These are phyloP conservation scores for Clonostachys solani DNA, from an alignment of 2,329 filamentous ascomycete species.

Conservation along the genomic window DNA sequence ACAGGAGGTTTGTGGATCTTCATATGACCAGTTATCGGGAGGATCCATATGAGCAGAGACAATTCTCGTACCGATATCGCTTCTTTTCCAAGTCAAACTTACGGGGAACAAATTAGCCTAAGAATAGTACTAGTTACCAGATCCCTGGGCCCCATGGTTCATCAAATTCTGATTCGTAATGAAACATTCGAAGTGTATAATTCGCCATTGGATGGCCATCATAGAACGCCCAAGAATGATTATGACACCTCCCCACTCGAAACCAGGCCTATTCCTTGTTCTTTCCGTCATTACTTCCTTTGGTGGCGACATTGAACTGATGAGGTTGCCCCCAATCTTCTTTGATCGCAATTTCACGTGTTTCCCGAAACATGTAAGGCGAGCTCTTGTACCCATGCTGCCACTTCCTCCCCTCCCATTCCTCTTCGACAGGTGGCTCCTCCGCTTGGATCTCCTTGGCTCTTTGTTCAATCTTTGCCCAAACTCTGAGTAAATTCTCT, in stretches of 20 bases:
- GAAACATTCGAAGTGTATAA: too few relatives aligned
- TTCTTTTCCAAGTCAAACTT: too few relatives aligned
- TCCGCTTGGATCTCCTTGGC: constrained; percentile 61
- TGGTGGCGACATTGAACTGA: constrained; percentile 4
- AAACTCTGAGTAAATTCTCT: constrained; percentile 78
- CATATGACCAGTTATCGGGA: too few relatives aligned
- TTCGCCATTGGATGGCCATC: too few relatives aligned
- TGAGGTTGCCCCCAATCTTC: constrained; percentile 14
- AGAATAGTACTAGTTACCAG: constrained; percentile 44
- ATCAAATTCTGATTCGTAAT: neutral
- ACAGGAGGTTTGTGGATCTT: too few relatives aligned
- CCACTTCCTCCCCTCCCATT: constrained; percentile 18
- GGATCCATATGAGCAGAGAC: too few relatives aligned
- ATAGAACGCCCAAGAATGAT: too few relatives aligned
- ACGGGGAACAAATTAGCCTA: constrained; percentile 47
- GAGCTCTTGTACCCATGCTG: constrained; percentile 15
- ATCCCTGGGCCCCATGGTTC: constrained; percentile 5
- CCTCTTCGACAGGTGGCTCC: constrained; percentile 19
- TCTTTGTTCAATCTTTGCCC: constrained; percentile 72
- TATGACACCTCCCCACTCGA: too few relatives aligned
- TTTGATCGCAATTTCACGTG: constrained; percentile 8
- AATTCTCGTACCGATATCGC: too few relatives aligned
- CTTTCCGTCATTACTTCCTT: constrained; percentile 2
- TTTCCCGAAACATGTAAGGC: constrained; percentile 15
- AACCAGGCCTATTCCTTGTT: constrained; percentile 2